Percentiles rank a stretch among this genome's conserved stretches.
phyloP scores from a whole-genome alignment of 2,329 filamentous ascomycete species.

The Ophiosphaerella herpotricha region DNA sequence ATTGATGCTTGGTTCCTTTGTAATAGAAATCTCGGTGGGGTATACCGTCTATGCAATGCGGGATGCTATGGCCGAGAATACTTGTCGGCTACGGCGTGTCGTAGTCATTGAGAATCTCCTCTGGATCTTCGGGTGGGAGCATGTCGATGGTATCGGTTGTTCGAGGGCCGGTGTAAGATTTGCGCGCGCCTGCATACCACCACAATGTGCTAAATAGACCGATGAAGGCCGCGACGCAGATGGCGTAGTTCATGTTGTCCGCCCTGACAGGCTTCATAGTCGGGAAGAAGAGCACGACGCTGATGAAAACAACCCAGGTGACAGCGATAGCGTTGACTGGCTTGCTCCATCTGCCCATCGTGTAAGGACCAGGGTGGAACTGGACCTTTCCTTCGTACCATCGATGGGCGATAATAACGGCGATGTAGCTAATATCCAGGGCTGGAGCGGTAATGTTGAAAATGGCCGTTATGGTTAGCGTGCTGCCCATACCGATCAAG shows the following conservation, averaged over 20 bases:
- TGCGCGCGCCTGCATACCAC: conserved; percentile 51
- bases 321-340: conserved; percentile 62
- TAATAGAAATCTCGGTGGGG: background rate
- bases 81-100: conserved; percentile 27
- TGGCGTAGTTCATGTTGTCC: conserved; percentile 55
- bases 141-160: conserved; percentile 58
- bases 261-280: conserved; percentile 49
- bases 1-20: no score
- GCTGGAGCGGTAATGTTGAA: conserved; percentile 55
- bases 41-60: background rate
- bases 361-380: conserved; percentile 63
- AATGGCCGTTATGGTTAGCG: conserved; percentile 56
- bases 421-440: conserved; percentile 60
- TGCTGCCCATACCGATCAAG: conserved; percentile 58
- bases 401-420: conserved; percentile 63
- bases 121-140: conserved; percentile 49
- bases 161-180: conserved; percentile 62
- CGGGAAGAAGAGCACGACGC: conserved; percentile 61
- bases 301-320: conserved; percentile 67
- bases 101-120: conserved; percentile 44
- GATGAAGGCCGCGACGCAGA: conserved; percentile 55
- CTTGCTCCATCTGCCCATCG: conserved; percentile 60
- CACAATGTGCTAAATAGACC: conserved; percentile 52
- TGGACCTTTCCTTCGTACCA: conserved; percentile 58
- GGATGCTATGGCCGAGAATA: background rate